Evolutionary conservation across 2,329 filamentous ascomycete genomes (phyloP), one percentile per base, ranked within the genome.

Genomic region (Metarhizium robertsii): DNA sequence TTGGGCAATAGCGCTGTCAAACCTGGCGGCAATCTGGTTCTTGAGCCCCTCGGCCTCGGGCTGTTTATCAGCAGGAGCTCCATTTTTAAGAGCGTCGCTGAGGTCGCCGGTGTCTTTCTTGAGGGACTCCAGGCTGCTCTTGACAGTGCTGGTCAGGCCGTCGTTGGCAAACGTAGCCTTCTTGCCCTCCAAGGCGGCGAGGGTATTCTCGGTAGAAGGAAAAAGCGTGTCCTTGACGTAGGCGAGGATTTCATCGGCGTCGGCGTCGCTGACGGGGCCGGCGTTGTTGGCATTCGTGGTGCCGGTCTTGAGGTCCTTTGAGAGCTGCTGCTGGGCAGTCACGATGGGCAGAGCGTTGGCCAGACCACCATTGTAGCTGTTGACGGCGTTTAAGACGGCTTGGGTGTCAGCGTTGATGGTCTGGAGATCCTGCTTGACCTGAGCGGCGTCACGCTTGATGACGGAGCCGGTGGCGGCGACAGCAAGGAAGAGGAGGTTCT

Each of bases 401-500:
- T 4, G 3, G 6, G 34, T 49, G 48, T 57, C 52, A 1, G 6
- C 1, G 43, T 54, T 54, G 42, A 57, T n/a, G 42, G 6, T 20
- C 6, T 45, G 0, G 42, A 57, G 48, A 25, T 38, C 42, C 5
- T 18, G 6, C 48, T 32, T 38, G 47, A 52, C 10, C 6, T 18
- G 11, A 7, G 16, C 20, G 36, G 11, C 48, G 42, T 54, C 55
- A 6, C 55, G 55, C 34, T 47, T 47, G 48, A 54, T 36, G 52
- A 52, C 47, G 42, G 55, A 53, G 52, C 52, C 48, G 30, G 51
- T 42, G 48, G 32, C 52, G 25, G 55, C 46, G 3, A 49, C 52
- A 46, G 55, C 52, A 16, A 57, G 52, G 43, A 52, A 48, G 52
- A 57, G 10, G 20, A 57, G n/a, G 55, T 48, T 54, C 49, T 54